These are phyloP conservation scores for Lippia alba DNA, from an alignment of 305 asterid genomes.

Conservation along the genomic window DNA sequence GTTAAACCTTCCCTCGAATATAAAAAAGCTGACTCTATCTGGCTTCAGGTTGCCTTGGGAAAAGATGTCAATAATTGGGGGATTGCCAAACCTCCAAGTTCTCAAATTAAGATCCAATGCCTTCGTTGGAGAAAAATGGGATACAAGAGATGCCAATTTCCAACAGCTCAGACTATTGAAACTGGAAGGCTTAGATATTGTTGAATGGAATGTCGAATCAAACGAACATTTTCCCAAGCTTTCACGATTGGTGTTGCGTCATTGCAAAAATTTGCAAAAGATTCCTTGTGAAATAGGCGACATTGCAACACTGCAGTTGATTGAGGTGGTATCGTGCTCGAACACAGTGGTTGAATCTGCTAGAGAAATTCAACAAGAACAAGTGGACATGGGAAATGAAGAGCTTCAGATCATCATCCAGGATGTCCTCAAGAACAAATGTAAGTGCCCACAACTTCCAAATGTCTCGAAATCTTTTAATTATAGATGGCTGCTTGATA, in stretches of 20 bases:
- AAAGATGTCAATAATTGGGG: slow-evolving; percentile 4
- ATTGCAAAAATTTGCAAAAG: background rate
- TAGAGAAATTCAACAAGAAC: background rate
- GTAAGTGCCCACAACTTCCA: no score
- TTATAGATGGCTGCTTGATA: no score
- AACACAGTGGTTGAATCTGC: slow-evolving; percentile 17
- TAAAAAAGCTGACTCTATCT: slow-evolving; percentile 7
- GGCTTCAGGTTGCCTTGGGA: slow-evolving; percentile 2
- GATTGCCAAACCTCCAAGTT: slow-evolving; percentile 21
- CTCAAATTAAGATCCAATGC: background rate
- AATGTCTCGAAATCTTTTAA: no score
- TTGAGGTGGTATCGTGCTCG: background rate
- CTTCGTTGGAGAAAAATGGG: slow-evolving; percentile 24
- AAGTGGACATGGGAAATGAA: slow-evolving; percentile 16
- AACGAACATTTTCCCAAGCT: background rate
- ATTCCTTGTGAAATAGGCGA: background rate
- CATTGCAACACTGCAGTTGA: background rate
- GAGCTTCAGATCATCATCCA: slow-evolving; percentile 8
- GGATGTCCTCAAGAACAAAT: no score
- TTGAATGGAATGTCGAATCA: background rate
- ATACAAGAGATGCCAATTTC: slow-evolving; percentile 10
- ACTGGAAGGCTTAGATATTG: background rate
- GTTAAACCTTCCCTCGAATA: background rate
- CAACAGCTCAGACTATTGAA: slow-evolving; percentile 8
- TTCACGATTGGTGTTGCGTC: background rate